A percentile compares a stretch with the other conserved stretches of the same genome.
Conservation (phyloP, 225 moss, liverwort and hornwort species). For the Rhytidiadelphus loreus region DNA sequence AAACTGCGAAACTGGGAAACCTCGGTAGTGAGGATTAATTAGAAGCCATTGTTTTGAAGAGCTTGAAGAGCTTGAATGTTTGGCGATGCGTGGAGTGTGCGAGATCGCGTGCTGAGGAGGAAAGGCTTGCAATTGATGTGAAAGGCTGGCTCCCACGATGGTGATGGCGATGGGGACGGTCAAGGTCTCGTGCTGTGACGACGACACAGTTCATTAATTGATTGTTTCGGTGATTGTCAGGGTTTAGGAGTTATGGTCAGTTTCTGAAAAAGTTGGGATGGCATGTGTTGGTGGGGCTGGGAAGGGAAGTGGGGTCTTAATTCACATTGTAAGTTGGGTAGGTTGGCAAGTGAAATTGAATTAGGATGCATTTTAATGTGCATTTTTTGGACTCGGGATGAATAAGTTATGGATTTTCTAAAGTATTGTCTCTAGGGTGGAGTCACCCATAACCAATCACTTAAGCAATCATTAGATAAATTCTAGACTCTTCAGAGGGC, state of each 20-base stretch:
- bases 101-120: not conserved
- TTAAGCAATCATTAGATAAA: no score
- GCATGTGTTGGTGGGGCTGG: not conserved
- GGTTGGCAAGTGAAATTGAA: not conserved
- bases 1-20: not conserved
- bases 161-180: not conserved
- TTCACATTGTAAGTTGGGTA: not conserved
- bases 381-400: fast-evolving
- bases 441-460: no score
- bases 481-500: no score
- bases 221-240: not conserved
- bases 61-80: not conserved
- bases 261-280: no score
- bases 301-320: not conserved
- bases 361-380: not conserved
- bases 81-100: not conserved
- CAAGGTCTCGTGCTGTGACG: not conserved
- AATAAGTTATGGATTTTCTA: not conserved
- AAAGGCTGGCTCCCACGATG: not conserved
- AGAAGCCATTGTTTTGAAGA: not conserved
- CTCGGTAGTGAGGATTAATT: not conserved
- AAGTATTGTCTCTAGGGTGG: not conserved
- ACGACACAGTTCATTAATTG: not conserved
- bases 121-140: not conserved
- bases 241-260: not conserved